Base-by-base conservation (phyloP, 2,329 filamentous ascomycete genomes). In the Microsporum audouinii region DNA sequence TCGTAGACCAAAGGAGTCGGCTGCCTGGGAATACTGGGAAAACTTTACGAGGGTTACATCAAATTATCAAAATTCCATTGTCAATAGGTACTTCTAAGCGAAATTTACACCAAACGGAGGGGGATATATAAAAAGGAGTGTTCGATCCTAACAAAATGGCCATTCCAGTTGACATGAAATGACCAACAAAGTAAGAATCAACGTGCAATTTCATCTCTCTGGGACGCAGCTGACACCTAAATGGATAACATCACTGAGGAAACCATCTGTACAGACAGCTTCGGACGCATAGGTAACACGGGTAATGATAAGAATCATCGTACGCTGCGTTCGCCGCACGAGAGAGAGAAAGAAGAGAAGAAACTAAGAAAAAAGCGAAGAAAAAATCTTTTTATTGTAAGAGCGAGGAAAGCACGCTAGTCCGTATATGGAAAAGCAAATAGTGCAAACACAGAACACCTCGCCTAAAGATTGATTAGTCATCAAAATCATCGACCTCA, bases 181-280 rank as follows among this genome's bases (percentile, higher is more conserved):
- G 72, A 73, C 73, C 71, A 77, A 73, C 78, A 79, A 77, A 77
- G 75, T 76, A 76, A 73, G 77, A 75, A 80, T 77, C 79, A 76
- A 79, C 74, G 78, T 89, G 87, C 87, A 91, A 92, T 92, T 43
- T 80, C 82, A 77, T 87, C 76, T 64, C 72, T 89, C 88, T 91
- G 82, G 82, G 86, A 84, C 85, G 83, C 82, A 84, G 87, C 83
- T 85, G 88, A 91, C 88, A 86, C 87, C 84, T 84, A 77, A 75
- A 69, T 84, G 76, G 74, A 70, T 63, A 72, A 77, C 79, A 81
- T 76, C 74, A 79, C 73, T 62, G 61, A 60, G 43, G 56, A 38
- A 60, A 14, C 12, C 6, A 12, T 17, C 53, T 61, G 33, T 27
- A 59, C 66, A 73, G 69, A 66, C 70, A 72, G 70, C 67, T 72